These are phyloP conservation scores for Calcarisporium arbuscula DNA, from an alignment of 2,329 filamentous ascomycete genomes.

Conservation along the genomic window DNA sequence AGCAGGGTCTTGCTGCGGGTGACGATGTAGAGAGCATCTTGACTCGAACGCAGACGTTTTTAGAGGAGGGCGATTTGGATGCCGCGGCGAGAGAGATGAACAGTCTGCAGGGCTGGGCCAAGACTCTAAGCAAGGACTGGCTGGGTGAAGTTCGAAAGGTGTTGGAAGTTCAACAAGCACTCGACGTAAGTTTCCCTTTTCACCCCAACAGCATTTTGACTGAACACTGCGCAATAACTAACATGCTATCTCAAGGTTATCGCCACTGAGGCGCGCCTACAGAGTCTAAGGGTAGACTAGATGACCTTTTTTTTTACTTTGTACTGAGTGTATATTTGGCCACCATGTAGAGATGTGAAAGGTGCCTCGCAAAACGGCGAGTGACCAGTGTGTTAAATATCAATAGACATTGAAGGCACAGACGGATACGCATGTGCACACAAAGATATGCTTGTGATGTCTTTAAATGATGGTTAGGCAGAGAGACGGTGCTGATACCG, in stretches of 20 bases:
- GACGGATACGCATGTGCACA: no score
- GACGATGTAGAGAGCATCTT: slow-evolving; percentile 92
- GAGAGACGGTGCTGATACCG: no score
- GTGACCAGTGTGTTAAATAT: slow-evolving; percentile 29
- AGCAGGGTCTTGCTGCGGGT: slow-evolving; percentile 75
- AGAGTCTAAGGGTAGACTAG: slow-evolving; percentile 79
- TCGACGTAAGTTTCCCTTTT: slow-evolving; percentile 65
- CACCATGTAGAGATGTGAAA: no score
- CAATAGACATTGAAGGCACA: slow-evolving; percentile 22
- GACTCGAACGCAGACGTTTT: slow-evolving; percentile 76
- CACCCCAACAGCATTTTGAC: slow-evolving; percentile 3
- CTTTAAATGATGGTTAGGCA: no score
- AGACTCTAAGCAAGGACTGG: slow-evolving; percentile 92
- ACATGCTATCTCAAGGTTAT: slow-evolving; percentile 58
- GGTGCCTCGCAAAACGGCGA: no score
- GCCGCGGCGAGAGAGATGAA: slow-evolving; percentile 94
- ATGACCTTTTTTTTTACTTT: no score
- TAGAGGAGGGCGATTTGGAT: slow-evolving; percentile 92
- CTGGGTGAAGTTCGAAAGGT: slow-evolving; percentile 83
- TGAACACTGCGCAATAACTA: no score
- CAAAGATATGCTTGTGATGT: no score
- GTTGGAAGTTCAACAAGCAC: slow-evolving; percentile 89
- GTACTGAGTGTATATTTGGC: no score
- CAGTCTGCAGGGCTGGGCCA: slow-evolving; percentile 84
- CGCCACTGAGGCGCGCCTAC: slow-evolving; percentile 80